phyloP scores from a whole-genome alignment of 495 filamentous ascomycete genomes.

The Hypoxylon trugodes region DNA sequence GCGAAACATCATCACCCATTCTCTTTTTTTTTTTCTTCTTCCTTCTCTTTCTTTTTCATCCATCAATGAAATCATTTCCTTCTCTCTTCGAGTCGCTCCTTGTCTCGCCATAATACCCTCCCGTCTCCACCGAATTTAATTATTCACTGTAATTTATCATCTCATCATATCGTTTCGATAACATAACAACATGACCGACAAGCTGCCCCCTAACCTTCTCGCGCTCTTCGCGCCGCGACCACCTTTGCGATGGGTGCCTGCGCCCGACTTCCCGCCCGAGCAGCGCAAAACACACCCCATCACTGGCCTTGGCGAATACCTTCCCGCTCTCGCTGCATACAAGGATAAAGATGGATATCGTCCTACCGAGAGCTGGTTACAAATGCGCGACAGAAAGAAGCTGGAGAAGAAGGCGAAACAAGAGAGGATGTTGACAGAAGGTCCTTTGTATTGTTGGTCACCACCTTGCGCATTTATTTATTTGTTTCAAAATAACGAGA shows the following conservation, averaged over 20 bases:
- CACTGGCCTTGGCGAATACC: slow-evolving; percentile 74
- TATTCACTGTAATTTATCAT: slow-evolving; percentile 1
- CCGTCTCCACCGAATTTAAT: background rate
- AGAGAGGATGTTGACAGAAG: slow-evolving; percentile 71
- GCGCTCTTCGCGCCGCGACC: slow-evolving; percentile 94
- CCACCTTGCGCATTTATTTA: slow-evolving; percentile 30
- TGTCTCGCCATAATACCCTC: slow-evolving; percentile 1
- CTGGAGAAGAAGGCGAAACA: slow-evolving; percentile 75
- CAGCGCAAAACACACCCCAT: slow-evolving; percentile 78
- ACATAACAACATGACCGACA: slow-evolving; percentile 80
- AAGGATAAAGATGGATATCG: slow-evolving; percentile 76
- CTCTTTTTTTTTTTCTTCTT: slow-evolving; percentile 18
- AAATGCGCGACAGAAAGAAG: slow-evolving; percentile 81
- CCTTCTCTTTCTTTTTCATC: slow-evolving; percentile 28
- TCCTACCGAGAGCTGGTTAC: slow-evolving; percentile 91
- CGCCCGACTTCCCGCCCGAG: slow-evolving; percentile 83
- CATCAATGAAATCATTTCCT: slow-evolving; percentile 28
- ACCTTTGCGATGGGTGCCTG: slow-evolving; percentile 87
- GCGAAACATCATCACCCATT: slow-evolving; percentile 36
- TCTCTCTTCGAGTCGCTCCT: slow-evolving; percentile 11
- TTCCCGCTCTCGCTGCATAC: slow-evolving; percentile 73
- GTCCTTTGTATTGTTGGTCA: slow-evolving; percentile 71
- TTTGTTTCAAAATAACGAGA: slow-evolving; percentile 8
- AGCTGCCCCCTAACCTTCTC: slow-evolving; percentile 89
- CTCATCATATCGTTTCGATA: background rate